These are phyloP conservation scores for Mycena chlorophos DNA, from an alignment of 768 basidiomycete species.

Conservation along the genomic window DNA sequence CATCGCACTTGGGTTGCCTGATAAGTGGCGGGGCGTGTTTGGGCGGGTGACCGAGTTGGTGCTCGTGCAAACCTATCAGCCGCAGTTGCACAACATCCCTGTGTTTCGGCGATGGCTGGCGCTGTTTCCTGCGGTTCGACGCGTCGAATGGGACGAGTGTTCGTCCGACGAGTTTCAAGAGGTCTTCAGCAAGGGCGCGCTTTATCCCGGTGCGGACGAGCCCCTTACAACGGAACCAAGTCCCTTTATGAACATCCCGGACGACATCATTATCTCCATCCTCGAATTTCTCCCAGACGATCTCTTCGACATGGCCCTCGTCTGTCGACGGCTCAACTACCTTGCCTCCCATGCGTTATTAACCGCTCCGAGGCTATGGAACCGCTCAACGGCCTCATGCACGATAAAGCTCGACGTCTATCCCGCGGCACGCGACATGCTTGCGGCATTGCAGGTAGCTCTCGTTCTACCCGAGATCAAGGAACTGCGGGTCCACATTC, in stretches of 20 bases:
- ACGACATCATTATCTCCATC: neutral
- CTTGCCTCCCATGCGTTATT: neutral
- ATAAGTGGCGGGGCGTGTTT: neutral
- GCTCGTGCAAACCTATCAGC: neutral
- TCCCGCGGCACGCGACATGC: neutral
- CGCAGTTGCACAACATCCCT: neutral
- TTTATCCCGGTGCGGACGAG: neutral
- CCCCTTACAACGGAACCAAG: neutral
- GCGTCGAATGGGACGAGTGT: neutral
- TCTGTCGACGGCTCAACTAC: conserved; percentile 3
- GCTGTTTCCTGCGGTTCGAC: neutral
- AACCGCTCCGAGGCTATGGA: neutral
- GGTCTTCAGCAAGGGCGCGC: neutral
- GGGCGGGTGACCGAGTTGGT: neutral
- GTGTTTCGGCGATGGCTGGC: conserved; percentile 1
- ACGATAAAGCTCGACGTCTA: neutral
- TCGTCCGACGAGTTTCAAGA: neutral
- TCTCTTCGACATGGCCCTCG: conserved; percentile 1
- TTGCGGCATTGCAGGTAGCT: neutral
- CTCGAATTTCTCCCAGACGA: neutral
- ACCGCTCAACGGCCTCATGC: neutral
- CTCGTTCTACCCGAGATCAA: neutral
- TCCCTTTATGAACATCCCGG: neutral
- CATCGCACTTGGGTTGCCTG: neutral
- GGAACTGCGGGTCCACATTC: neutral